These are phyloP conservation scores for Claviceps humidiphila DNA, from an alignment of 2,329 filamentous ascomycete species.

Conservation along the genomic window DNA sequence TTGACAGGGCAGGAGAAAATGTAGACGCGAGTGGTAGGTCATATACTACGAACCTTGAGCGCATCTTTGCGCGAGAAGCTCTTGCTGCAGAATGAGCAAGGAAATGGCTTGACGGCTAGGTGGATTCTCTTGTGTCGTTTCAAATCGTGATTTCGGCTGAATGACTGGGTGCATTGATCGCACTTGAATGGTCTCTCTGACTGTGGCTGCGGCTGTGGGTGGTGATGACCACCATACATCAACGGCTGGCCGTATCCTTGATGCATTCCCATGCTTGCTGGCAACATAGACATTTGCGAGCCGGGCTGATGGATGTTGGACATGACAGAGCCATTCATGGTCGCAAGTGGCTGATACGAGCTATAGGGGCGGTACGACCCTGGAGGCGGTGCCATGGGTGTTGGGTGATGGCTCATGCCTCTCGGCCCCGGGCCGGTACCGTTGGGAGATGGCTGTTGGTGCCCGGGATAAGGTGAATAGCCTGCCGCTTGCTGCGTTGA, in stretches of 20 bases:
- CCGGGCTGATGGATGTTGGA: conserved; percentile 67
- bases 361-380: conserved; percentile 36
- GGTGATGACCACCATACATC: conserved; percentile 44
- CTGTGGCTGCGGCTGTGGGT: conserved; percentile 32
- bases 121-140: conserved; percentile 96
- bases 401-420: conserved; percentile 21
- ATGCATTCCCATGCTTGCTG: conserved; percentile 34
- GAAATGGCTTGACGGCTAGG: conserved; percentile 88
- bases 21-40: background rate
- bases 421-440: conserved; percentile 24
- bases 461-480: conserved; percentile 29
- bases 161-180: conserved; percentile 81
- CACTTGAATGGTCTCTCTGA: conserved; percentile 90
- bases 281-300: conserved; percentile 58
- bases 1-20: background rate
- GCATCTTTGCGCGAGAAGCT: conserved; percentile 95
- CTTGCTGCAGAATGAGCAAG: conserved; percentile 84
- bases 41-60: conserved; percentile 58
- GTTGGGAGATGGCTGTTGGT: conserved; percentile 34
- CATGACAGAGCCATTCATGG: conserved; percentile 56
- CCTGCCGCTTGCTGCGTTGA: conserved; percentile 32
- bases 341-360: conserved; percentile 38
- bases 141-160: conserved; percentile 91
- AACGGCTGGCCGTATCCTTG: conserved; percentile 45
- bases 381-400: conserved; percentile 30